Base-by-base conservation (phyloP, 768 basidiomycete species). In the Rhizopogon vinicolor region DNA sequence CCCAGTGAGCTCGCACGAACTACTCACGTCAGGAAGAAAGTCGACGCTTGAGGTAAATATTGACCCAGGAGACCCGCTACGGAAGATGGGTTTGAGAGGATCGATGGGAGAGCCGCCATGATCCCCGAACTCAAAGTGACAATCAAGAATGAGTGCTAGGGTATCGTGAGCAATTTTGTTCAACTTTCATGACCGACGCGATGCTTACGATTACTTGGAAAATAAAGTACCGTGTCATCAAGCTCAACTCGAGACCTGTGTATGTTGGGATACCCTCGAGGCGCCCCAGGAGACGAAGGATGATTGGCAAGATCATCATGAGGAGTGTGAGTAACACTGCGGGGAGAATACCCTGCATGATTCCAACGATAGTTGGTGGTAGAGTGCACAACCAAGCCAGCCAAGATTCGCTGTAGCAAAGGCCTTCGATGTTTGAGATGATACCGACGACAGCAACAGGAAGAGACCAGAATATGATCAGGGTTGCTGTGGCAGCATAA, bases 161-260 rank as follows among this genome's bases (percentile, higher is more conserved):
- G 44, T 37, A 49, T 14, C 3, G 13, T 49, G 4, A 42, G 12
- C 45, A 12, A 29, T 16, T 14, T n/a, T 7, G 40, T 14, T 52
- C 28, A 58, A 41, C n/a, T 39, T 44, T 37, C 19, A 51, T 25
- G 19, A 52, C 9, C 13, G 16, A 12, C 2, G 14, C 22, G 44
- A 37, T 5, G 83, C 91, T 60, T 71, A 95, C 92, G 52, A 97
- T 73, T 48, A 95, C 90, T 74, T 90, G 88, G 79, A 97, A 97
- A 59, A 92, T 74, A 74, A 96, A 96, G 74, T 79, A 98, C 19
- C 97, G 78, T 1, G 84, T 86, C 95, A 98, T 97, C 65, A 99
- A 71, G 51, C 87, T 90, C 5, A 97, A 79, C 63, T 99, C 96
- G 41, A 98, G 72, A 1, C 84, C 87, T 0, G 86, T 90, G 37